Base-by-base conservation (phyloP, 2,329 filamentous ascomycete genomes). In the Diaporthe sp. region DNA sequence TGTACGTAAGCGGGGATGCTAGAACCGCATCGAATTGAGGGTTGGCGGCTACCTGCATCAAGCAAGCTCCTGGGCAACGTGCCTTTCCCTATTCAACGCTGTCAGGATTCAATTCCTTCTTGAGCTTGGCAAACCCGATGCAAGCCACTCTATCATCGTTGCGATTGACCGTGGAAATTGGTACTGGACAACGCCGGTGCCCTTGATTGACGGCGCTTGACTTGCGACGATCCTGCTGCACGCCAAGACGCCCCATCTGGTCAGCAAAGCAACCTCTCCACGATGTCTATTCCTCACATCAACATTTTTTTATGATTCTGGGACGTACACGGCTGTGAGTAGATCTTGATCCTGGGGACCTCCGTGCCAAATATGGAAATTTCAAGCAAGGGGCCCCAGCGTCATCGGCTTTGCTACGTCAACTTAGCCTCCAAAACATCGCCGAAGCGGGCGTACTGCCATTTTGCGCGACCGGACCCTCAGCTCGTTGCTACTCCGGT, bases 1-100 rank as follows among this genome's bases (percentile, higher is more conserved):
- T 28, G 65, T 70, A 55, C 49, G 65, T 70, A 42, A 70, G 62
- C 62, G 42, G 57, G 62, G 51, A 55, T 70, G 65, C 65, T 70
- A 70, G 65, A 70, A 70, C n/a, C 65, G 4, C 49, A 42, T 55
- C 15, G 49, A 70, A 70, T 6, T 17, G 44, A 53, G 22, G 31
- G 49, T 22, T 31, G n/a, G 3, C 34, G 49, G 31, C 42, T 49
- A 57, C 39, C n/a, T 31, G 25, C 25, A 46, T 13, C 19, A 12
- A 25, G n/a, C 25, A 55, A 15, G n/a, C 12, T 28, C n/a, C 53
- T 13, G 9, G 25, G 5, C 25, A 28, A 17, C 53, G 15, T 51
- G 10, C 22, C 22, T 9, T 17, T 51, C 19, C 28, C 17, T 37
- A 3, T 3, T 10, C 25, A 37, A 51, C 17, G n/a, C 22, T 3